These are phyloP conservation scores for Lentinula boryana DNA, from an alignment of 768 basidiomycete genomes.

Conservation along the genomic window DNA sequence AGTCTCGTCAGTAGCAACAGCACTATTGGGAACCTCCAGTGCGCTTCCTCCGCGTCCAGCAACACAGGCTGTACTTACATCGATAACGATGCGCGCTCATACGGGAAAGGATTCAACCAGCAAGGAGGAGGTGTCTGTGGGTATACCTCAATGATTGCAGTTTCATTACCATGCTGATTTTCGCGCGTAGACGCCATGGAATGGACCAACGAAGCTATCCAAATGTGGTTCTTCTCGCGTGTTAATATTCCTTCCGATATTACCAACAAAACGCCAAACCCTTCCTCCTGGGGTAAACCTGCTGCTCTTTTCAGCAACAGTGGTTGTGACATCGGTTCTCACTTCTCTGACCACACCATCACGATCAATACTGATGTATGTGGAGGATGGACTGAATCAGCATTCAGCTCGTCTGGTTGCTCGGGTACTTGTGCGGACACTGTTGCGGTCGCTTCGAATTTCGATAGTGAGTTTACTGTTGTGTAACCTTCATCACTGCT, in stretches of 20 bases:
- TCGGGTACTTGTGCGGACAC: conserved; percentile 26
- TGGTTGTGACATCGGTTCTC: conserved; percentile 40
- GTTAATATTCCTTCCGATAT: conserved; percentile 48
- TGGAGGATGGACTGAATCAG: conserved; percentile 10
- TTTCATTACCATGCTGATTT: neutral
- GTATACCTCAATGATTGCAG: neutral
- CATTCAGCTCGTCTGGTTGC: conserved; percentile 22
- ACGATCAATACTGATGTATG: conserved; percentile 31
- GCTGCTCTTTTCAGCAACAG: conserved; percentile 43
- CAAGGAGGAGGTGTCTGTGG: conserved; percentile 43
- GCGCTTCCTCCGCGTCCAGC: conserved; percentile 10
- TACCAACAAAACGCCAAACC: conserved; percentile 35
- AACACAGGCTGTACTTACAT: conserved; percentile 48
- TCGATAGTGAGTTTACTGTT: conserved; percentile 27
- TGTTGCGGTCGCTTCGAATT: conserved; percentile 46
- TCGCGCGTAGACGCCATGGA: conserved; percentile 28
- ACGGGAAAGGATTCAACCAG: conserved; percentile 40
- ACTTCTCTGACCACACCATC: conserved; percentile 49
- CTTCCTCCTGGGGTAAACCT: conserved; percentile 46
- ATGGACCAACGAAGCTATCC: conserved; percentile 49
- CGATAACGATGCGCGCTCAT: conserved; percentile 32
- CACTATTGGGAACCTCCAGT: conserved; percentile 2
- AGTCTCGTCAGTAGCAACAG: neutral
- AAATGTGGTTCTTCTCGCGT: conserved; percentile 51
- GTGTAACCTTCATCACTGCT: neutral